Percentiles rank a stretch among this genome's conserved stretches.
Evolutionary conservation across 2,329 filamentous ascomycete genomes (phyloP).

Genomic region (Beauveria brongniartii): DNA sequence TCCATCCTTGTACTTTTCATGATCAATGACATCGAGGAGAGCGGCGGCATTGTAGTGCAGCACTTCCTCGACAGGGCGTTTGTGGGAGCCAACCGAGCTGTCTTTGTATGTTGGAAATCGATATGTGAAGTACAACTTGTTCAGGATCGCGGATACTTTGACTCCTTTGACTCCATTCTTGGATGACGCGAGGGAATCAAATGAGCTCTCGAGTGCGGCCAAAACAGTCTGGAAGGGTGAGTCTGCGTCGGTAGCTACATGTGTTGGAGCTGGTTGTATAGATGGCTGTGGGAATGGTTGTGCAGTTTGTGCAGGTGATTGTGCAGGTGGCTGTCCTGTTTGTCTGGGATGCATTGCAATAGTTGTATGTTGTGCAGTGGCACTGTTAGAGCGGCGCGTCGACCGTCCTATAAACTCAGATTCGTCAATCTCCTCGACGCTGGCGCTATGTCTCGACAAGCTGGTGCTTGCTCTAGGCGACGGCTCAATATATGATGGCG

Average conservation of each 20-base stretch:
- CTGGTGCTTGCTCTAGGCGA: not conserved
- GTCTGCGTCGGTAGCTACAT: not conserved
- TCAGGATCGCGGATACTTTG: slow-evolving; percentile 15
- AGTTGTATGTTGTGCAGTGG: not conserved
- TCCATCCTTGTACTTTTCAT: slow-evolving; percentile 24
- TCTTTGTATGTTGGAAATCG: slow-evolving; percentile 22
- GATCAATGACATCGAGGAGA: slow-evolving; percentile 28
- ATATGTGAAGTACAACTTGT: slow-evolving; percentile 26
- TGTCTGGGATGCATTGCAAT: not conserved
- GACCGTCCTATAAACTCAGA: not conserved
- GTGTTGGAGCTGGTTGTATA: not conserved
- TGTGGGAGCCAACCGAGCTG: slow-evolving; percentile 27
- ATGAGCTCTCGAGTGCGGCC: not conserved
- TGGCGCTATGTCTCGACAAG: slow-evolving; percentile 13
- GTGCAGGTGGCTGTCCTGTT: too few relatives aligned
- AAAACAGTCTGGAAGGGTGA: slow-evolving; percentile 5
- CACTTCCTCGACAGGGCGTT: slow-evolving; percentile 33
- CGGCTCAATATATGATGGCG: slow-evolving; percentile 1
- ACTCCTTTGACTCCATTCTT: slow-evolving; percentile 18
- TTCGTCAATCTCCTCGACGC: slow-evolving; percentile 12
- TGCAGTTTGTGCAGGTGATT: not conserved
- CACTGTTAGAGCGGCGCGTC: not conserved
- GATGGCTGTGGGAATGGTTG: not conserved
- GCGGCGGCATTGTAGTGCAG: slow-evolving; percentile 36
- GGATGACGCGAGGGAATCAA: not conserved